phyloP scores from a whole-genome alignment of 495 filamentous ascomycete species.

The Aspergillus taichungensis region DNA sequence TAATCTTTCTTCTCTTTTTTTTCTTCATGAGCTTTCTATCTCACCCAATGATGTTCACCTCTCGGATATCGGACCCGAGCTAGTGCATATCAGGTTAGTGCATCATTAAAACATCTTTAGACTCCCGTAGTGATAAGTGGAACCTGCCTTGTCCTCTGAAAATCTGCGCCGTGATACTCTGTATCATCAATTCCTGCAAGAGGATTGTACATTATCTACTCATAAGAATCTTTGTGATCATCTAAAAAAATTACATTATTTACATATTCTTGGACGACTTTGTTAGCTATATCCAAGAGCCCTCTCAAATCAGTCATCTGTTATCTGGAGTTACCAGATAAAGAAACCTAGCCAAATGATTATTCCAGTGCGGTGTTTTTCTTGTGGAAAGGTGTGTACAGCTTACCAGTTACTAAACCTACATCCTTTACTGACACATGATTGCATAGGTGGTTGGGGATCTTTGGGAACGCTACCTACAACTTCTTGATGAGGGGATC shows the following conservation, averaged over 20 bases:
- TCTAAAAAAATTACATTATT: too few species aligned
- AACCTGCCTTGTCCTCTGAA: too few species aligned
- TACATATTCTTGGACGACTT: too few species aligned
- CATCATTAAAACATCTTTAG: too few species aligned
- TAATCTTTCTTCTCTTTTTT: conserved; percentile 15
- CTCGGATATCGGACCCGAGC: background rate
- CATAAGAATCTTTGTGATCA: too few species aligned
- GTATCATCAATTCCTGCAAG: too few species aligned
- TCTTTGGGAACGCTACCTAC: conserved; percentile 90
- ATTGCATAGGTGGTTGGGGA: conserved; percentile 76
- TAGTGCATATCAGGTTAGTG: conserved; percentile 1
- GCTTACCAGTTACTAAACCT: background rate
- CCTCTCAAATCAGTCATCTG: too few species aligned
- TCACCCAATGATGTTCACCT: too few species aligned
- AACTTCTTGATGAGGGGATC: conserved; percentile 67
- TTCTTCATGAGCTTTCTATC: background rate
- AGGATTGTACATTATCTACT: too few species aligned
- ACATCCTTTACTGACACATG: conserved; percentile 7
- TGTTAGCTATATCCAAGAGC: too few species aligned
- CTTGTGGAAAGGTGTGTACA: conserved; percentile 83
- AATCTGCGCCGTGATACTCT: too few species aligned
- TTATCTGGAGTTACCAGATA: too few species aligned
- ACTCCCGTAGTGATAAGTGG: background rate
- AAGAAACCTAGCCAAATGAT: conserved; percentile 59
- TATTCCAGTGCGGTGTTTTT: conserved; percentile 96